phyloP scores from a whole-genome alignment of 164 flowering plant species.

The Pachysandra terminalis region DNA sequence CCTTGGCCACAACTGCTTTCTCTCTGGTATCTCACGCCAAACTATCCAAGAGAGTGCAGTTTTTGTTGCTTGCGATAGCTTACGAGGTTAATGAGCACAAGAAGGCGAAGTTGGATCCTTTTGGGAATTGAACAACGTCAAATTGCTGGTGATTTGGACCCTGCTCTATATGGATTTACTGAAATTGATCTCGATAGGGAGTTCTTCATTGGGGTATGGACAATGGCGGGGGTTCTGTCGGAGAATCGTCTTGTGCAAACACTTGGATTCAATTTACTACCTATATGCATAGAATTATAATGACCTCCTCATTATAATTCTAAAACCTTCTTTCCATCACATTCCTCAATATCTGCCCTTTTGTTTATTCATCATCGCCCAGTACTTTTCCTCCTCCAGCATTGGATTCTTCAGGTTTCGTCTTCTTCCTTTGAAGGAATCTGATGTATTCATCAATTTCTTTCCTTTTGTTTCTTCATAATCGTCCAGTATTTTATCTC shows the following conservation, averaged over 20 bases:
- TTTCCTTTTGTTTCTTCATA: no score
- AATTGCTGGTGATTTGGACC: conserved; percentile 78
- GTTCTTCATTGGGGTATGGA: conserved; percentile 95
- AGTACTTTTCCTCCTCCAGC: not conserved
- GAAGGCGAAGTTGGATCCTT: conserved; percentile 91
- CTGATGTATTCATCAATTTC: no score
- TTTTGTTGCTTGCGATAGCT: conserved; percentile 85
- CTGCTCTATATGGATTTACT: conserved; percentile 73
- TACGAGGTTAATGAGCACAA: conserved; percentile 95
- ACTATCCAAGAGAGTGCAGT: conserved; percentile 94
- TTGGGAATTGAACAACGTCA: conserved; percentile 65
- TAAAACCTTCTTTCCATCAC: not conserved
- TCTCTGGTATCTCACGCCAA: conserved; percentile 91
- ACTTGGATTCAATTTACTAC: no score
- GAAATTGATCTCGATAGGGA: conserved; percentile 95
- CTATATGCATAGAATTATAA: no score
- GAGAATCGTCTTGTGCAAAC: conserved; percentile 96
- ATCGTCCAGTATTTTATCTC: no score
- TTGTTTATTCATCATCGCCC: not conserved
- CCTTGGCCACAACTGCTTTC: no score
- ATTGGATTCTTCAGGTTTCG: not conserved
- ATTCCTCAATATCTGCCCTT: not conserved
- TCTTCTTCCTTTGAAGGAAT: not conserved
- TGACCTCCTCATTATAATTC: no score
- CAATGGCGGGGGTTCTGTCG: conserved; percentile 87